Evolutionary conservation across 2,329 filamentous ascomycete genomes (phyloP).

Genomic region (Curvularia verruculosa): DNA sequence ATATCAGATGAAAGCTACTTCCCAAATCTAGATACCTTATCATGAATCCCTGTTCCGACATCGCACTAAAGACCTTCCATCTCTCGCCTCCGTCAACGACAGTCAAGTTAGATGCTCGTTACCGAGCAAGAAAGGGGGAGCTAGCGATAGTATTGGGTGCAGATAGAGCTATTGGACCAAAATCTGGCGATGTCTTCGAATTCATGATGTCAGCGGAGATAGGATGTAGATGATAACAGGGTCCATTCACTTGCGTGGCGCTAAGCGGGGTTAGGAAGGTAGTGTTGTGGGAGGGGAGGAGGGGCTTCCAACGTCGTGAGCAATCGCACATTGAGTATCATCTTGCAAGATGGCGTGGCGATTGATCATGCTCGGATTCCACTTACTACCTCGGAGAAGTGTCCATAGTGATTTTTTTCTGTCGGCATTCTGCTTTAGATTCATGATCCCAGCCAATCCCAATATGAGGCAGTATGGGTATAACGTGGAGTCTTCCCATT

Average conservation of each 20-base stretch:
- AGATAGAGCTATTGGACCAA: background rate
- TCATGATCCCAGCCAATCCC: constrained; percentile 25
- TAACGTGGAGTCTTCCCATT: constrained; percentile 20
- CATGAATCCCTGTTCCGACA: constrained; percentile 7
- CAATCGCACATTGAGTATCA: background rate
- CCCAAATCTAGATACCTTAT: constrained; percentile 3
- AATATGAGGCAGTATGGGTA: constrained; percentile 30
- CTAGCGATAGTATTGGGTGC: background rate
- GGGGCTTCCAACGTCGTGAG: constrained; percentile 1
- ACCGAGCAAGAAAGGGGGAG: background rate
- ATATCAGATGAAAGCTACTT: background rate
- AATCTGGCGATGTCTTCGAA: background rate
- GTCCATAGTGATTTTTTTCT: background rate
- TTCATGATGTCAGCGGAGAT: constrained; percentile 12
- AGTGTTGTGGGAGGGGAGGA: constrained; percentile 3
- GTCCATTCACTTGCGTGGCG: constrained; percentile 4
- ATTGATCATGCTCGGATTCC: background rate
- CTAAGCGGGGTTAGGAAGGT: constrained; percentile 18
- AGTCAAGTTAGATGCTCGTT: constrained; percentile 2
- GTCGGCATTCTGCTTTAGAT: constrained; percentile 2
- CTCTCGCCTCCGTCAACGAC: background rate
- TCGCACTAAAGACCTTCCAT: constrained; percentile 2
- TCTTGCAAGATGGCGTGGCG: background rate
- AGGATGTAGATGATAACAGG: constrained; percentile 4
- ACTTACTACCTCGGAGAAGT: background rate